phyloP scores from a whole-genome alignment of 768 basidiomycete genomes.

The Rhizopogon vulgaris region DNA sequence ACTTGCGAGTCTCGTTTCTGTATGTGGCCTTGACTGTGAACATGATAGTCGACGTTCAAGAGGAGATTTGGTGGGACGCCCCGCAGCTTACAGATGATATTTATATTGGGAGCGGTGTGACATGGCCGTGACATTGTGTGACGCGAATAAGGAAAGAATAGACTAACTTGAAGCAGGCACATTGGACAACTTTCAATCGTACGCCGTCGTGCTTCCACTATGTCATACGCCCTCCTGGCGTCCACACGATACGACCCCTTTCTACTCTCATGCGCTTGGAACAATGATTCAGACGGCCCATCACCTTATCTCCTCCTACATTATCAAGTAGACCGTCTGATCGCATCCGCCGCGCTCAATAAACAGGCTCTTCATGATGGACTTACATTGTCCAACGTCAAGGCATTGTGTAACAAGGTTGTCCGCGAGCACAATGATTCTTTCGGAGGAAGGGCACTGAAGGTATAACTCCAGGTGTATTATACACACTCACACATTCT shows the following conservation, averaged over 20 bases:
- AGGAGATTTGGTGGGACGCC: conserved; percentile 3
- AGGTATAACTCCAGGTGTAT: conserved; percentile 8
- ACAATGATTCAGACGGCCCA: conserved; percentile 45
- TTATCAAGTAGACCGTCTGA: conserved; percentile 57
- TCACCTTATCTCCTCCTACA: conserved; percentile 58
- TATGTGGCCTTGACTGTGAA: conserved; percentile 81
- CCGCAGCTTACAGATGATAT: conserved; percentile 13
- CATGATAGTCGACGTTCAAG: conserved; percentile 34
- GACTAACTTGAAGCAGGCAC: background rate
- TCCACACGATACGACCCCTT: conserved; percentile 55
- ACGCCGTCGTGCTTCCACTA: background rate
- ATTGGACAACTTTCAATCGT: background rate
- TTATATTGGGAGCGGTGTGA: conserved; percentile 2
- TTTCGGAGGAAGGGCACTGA: conserved; percentile 12
- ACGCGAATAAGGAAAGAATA: background rate
- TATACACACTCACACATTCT: background rate
- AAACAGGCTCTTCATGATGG: conserved; percentile 36
- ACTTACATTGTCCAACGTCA: conserved; percentile 36
- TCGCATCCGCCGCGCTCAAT: conserved; percentile 42
- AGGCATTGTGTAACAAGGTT: conserved; percentile 38
- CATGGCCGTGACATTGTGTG: background rate
- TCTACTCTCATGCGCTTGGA: conserved; percentile 47
- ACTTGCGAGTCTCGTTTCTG: conserved; percentile 59
- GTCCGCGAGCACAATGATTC: conserved; percentile 25
- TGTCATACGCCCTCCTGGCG: conserved; percentile 36